A percentile compares a stretch with the other conserved stretches of the same genome.
Evolutionary conservation across 176 grass and related monocot species (phyloP).

Genomic region (Zea mays): DNA sequence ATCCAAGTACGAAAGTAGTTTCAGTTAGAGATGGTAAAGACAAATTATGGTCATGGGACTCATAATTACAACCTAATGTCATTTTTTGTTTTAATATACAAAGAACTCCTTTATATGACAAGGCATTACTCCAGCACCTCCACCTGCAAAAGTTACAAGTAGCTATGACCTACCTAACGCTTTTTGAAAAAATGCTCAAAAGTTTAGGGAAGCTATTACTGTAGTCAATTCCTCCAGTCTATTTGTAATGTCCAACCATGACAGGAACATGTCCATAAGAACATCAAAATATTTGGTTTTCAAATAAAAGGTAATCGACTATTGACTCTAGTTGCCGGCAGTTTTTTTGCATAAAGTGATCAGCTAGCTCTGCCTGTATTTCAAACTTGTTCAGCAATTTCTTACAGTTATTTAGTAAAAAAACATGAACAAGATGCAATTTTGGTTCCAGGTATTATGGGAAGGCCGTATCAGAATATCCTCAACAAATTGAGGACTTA

Average conservation of each 20-base stretch:
- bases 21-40: background rate
- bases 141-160: background rate
- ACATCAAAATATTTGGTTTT: background rate
- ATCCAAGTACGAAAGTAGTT: background rate
- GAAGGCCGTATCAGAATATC: slow-evolving; percentile 17
- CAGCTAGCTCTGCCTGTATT: background rate
- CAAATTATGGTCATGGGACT: background rate
- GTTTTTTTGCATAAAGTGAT: background rate
- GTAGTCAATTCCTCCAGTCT: background rate
- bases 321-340: background rate
- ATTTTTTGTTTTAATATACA: background rate
- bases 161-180: background rate
- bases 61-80: background rate
- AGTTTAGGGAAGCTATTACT: background rate
- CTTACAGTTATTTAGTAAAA: slow-evolving; percentile 8
- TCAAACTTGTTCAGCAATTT: slow-evolving; percentile 4
- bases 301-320: background rate
- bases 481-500: background rate
- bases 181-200: background rate
- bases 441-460: background rate
- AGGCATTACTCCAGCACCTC: background rate
- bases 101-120: background rate
- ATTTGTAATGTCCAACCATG: background rate
- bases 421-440: slow-evolving; percentile 4
- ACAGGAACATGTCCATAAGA: background rate